Evolutionary conservation across 441 rosid species (phyloP), one percentile per base, ranked within the genome.

Genomic region (Brassica hybrid): DNA sequence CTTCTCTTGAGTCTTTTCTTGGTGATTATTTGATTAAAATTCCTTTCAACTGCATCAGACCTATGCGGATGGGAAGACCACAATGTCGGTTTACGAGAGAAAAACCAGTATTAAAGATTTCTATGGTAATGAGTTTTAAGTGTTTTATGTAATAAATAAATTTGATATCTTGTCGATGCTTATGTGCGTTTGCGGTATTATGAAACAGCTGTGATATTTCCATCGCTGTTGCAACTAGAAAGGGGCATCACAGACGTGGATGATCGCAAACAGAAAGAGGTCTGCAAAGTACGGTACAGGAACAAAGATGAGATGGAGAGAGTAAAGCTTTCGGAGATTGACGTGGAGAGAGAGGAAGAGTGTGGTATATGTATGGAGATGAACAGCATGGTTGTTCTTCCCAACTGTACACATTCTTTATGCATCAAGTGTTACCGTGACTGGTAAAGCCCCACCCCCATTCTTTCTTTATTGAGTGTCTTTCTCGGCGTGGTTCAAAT

Each of bases 281-380:
- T 80, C 11, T 93, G 96, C 71, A 74, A 72, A 8, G 30, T 69
- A 70, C 87, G 86, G 76, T 93, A 27, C 32, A 27, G 32, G 58
- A 91, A 78, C 43, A 91, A 81, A 70, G 90, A 91, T 6, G 96
- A 85, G 32, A 34, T 5, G 0, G 85, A 77, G 57, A 81, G 72
- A 38, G 89, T 87, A 25, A 85, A 90, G 63, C 79, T 86, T 68
- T 85, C 92, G 11, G 91, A 85, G 75, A 69, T 81, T 68, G 94
- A 94, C 72, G 19, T 71, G 0, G 98, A 93, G 81, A 83, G 92
- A 75, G 99, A 93, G 81, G 89, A 89, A 56, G 99, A 95, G 77
- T 95, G 99, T 8, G 96, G 94, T 38, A 95, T 95, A 77, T 95
- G 99, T 77, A 76, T 95, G 91, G 99, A 93, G 90, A 80, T 85